Conservation (phyloP, 2,329 filamentous ascomycete genomes). For the Trichoderma sp. region DNA sequence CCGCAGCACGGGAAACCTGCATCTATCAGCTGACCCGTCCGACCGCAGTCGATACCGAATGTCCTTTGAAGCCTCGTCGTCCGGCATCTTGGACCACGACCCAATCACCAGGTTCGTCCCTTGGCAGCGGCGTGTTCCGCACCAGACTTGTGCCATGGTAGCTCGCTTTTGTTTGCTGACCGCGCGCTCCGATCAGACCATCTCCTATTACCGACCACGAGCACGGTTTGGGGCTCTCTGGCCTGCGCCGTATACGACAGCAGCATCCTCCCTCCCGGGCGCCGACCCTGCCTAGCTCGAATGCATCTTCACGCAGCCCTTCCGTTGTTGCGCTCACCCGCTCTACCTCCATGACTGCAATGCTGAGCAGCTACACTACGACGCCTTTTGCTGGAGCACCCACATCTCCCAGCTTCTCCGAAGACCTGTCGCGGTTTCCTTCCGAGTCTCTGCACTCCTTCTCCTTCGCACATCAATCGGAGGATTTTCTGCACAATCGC, state of each 20-base stretch:
- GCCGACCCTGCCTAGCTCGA: slow-evolving; percentile 61
- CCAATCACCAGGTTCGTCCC: slow-evolving; percentile 65
- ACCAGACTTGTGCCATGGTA: not conserved
- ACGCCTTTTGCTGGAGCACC: slow-evolving; percentile 59
- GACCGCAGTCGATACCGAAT: slow-evolving; percentile 65
- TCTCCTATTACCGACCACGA: slow-evolving; percentile 83
- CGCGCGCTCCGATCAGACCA: slow-evolving; percentile 54
- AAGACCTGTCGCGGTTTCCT: slow-evolving; percentile 89
- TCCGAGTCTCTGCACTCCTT: slow-evolving; percentile 97
- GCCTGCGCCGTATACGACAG: slow-evolving; percentile 90
- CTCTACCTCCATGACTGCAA: slow-evolving; percentile 68
- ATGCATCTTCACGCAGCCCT: slow-evolving; percentile 59
- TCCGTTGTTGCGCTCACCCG: slow-evolving; percentile 58
- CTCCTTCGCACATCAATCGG: slow-evolving; percentile 93
- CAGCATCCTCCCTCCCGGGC: slow-evolving; percentile 63
- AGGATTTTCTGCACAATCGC: slow-evolving; percentile 85
- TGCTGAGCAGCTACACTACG: slow-evolving; percentile 56
- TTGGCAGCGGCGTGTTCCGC: not conserved
- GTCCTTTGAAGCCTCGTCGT: slow-evolving; percentile 71
- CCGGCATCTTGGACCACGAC: slow-evolving; percentile 61
- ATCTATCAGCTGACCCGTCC: slow-evolving; percentile 43
- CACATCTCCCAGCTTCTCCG: slow-evolving; percentile 72
- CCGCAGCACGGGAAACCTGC: slow-evolving; percentile 62
- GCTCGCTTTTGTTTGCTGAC: slow-evolving; percentile 27
- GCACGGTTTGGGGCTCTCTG: slow-evolving; percentile 79